Evolutionary conservation across 306 rosid species (phyloP), one percentile per base, ranked within the genome.

Genomic region (Prunus kanzakura): DNA sequence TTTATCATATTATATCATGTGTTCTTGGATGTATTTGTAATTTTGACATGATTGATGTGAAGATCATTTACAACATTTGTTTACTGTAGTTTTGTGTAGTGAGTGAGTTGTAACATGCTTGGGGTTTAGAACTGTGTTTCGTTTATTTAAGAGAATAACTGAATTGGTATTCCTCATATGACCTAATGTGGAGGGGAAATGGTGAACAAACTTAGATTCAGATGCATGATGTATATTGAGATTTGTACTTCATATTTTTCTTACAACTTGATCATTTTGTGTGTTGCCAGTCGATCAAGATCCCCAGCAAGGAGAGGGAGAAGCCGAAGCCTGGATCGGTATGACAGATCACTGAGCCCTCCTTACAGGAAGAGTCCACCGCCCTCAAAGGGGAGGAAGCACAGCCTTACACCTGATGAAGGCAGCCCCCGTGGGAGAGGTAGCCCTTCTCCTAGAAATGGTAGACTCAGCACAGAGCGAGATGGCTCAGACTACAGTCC

Each of bases 401-500:
- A 50, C 58, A 84, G 90, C 73, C 82, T 67, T 11, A 82, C 90
- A 56, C 93, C 88, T 56, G 90, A 88, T 38, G 83, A 70, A 35
- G 77, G 65, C 61, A 89, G 89, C 67, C 91, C 91, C 49, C 78
- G 25, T 22, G 86, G 78, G 71, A 84, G 85, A 56, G 72, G 72
- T 6, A 84, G 82, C 72, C 22, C 55, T 0, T 87, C 93, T 47
- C 90, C 93, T 18, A 83, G 72, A 38, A 81, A 88, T 75, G 88
- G 81, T 16, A 76, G 88, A 80, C 18, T 74, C 71, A 78, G 38
- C 38, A 29, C 64, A 8, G 73, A 4, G 57, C 88, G 66, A 73
- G 92, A 90, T 35, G 91, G 89, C 8, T 89, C 89, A 50, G 88
- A 82, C 64, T 85, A 76, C 71, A 89, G 87, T 60, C 82, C 91